A percentile compares a stretch with the other conserved stretches of the same genome.
phyloP scores from a whole-genome alignment of 768 basidiomycete species.

The Jaapia argillacea region DNA sequence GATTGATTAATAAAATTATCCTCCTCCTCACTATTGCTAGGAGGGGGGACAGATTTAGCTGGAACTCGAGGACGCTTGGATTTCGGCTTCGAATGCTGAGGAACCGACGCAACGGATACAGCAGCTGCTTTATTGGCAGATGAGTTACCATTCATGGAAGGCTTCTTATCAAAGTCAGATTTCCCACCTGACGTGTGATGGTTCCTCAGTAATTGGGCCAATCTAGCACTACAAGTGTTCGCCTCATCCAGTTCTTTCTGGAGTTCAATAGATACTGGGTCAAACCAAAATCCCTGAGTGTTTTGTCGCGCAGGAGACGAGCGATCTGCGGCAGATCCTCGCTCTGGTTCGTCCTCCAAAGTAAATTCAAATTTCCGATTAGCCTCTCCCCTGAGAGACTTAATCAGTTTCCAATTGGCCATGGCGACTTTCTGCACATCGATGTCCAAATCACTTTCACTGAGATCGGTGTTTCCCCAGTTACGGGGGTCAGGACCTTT shows the following conservation, averaged over 20 bases:
- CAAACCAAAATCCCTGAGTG: not conserved
- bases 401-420: not conserved
- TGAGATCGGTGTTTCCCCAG: not conserved
- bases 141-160: too few relatives aligned
- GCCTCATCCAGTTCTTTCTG: not conserved
- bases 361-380: not conserved
- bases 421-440: not conserved
- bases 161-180: too few relatives aligned
- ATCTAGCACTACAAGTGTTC: not conserved
- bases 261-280: not conserved
- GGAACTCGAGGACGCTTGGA: too few relatives aligned
- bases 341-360: not conserved
- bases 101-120: too few relatives aligned
- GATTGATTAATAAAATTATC: too few relatives aligned
- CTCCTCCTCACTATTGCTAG: too few relatives aligned
- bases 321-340: not conserved
- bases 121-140: too few relatives aligned
- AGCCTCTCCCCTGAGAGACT: not conserved
- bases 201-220: too few relatives aligned
- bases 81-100: too few relatives aligned
- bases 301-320: not conserved
- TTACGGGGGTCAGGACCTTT: not conserved
- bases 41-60: too few relatives aligned
- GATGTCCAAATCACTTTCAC: not conserved
- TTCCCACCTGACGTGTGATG: too few relatives aligned